Evolutionary conservation across 164 flowering plant species (phyloP), one percentile per base, ranked within the genome.

Genomic region (Platanus orientalis): DNA sequence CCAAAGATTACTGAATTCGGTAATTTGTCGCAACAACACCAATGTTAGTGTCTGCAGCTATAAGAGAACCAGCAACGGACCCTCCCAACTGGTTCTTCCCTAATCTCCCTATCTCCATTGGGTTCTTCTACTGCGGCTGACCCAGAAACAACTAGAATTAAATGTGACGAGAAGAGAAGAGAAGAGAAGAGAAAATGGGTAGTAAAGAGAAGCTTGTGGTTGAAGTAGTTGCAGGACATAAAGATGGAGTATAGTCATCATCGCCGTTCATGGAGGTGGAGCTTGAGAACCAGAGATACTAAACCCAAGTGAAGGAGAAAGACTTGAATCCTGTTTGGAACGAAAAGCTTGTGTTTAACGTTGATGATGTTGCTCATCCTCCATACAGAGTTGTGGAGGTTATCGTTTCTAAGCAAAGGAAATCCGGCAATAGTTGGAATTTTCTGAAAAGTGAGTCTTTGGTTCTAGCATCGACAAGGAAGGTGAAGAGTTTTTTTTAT

Each of bases 151-250:
- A n/a, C n/a, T n/a, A n/a, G n/a, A n/a, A n/a, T n/a, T n/a, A n/a
- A n/a, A n/a, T n/a, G n/a, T n/a, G n/a, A n/a, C n/a, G n/a, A n/a
- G n/a, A n/a, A n/a, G n/a, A n/a, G n/a, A n/a, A n/a, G n/a, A n/a
- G n/a, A n/a, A n/a, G n/a, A n/a, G 66, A 27, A 64, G 59, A 61
- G 72, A 68, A 20, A 92, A n/a, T n/a, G n/a, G n/a, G n/a, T n/a
- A n/a, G n/a, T n/a, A n/a, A n/a, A n/a, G n/a, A n/a, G n/a, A n/a
- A 88, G 80, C 75, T 92, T 20, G 90, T 84, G 0, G 90, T 92
- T 21, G 91, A 88, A 74, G 96, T 92, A 26, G 76, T 83, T 26
- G 73, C 81, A 32, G 96, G 92, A 34, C 80, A 83, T 71, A 82
- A 80, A 80, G 92, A 86, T 69, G 87, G 87, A 12, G 78, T 80